phyloP scores from a whole-genome alignment of 768 basidiomycete species.

The Kwoniella botswanensis region DNA sequence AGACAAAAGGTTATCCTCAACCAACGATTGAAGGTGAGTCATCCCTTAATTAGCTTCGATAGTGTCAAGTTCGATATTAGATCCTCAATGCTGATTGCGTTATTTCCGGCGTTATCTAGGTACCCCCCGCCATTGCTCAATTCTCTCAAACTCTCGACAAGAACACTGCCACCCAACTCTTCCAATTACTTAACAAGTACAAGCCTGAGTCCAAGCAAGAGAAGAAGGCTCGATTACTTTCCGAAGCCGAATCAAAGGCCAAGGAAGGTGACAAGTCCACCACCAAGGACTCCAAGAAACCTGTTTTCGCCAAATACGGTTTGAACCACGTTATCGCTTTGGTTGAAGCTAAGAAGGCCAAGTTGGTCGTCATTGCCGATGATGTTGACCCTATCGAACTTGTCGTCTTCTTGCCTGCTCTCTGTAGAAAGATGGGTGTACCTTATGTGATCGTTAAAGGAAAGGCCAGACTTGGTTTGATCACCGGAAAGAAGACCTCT shows the following conservation, averaged over 20 bases:
- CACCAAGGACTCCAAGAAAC: constrained; percentile 85
- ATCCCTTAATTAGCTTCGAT: not conserved
- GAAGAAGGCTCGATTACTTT: constrained; percentile 89
- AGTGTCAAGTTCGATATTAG: not conserved
- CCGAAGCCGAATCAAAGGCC: constrained; percentile 71
- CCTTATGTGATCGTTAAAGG: constrained; percentile 98
- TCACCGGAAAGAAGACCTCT: constrained; percentile 94
- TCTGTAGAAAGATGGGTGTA: constrained; percentile 99
- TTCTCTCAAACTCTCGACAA: constrained; percentile 96
- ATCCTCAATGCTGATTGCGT: not conserved
- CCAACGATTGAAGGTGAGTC: constrained; percentile 82
- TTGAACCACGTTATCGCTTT: constrained; percentile 96
- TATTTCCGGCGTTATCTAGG: constrained; percentile 54
- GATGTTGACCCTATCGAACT: constrained; percentile 97
- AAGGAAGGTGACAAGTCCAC: constrained; percentile 74
- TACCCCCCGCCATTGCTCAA: constrained; percentile 96
- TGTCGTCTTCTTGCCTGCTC: constrained; percentile 95
- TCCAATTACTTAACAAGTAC: constrained; percentile 95
- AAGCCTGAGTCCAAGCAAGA: constrained; percentile 75
- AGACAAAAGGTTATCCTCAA: constrained; percentile 97
- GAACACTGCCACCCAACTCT: constrained; percentile 97
- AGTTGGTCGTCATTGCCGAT: constrained; percentile 92
- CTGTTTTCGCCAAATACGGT: constrained; percentile 92
- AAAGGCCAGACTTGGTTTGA: constrained; percentile 96
- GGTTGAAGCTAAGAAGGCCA: constrained; percentile 92